Evolutionary conservation across 2,329 filamentous ascomycete species (phyloP), one percentile per base, ranked within the genome.

Genomic region (Penicillium brasilianum): DNA sequence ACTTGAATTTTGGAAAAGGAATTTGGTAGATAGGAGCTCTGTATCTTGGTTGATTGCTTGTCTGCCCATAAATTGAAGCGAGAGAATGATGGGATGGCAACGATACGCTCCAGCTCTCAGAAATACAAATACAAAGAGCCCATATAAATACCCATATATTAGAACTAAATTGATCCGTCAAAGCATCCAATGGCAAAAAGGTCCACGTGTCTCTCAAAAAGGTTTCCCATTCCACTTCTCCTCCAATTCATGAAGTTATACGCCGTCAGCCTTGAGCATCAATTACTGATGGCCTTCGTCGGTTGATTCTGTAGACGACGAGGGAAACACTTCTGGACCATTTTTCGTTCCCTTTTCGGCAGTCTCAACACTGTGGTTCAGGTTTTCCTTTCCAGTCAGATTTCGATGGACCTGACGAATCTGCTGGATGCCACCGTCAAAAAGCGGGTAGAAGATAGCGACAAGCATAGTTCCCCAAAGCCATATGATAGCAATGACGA

Each of bases 401-500:
- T 59, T 68, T 0, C 52, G 66, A 28, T 67, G 68, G 1, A 73
- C 63, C 20, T 70, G 61, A 1, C 16, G 8, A 9, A 71, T 73
- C 57, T 75, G 73, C 49, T 72, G 66, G 3, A 70, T 58, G 13
- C 79, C 76, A 0, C 82, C 83, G 60, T 85, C 82, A 6, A 83
- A 68, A 1, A 85, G 74, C 0, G 83, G 83, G 59, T 80, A 85
- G 50, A 85, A 80, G 0, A 79, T 81, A 0, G 80, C 79, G 14
- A 84, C 70, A 0, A 85, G 69, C 76, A 84, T 77, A 0, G 82
- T 84, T 0, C 73, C 67, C 83, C 83, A 85, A 3, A 84, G 76
- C 83, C 83, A 85, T 32, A 85, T 80, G 16, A 85, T 81, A 0
- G 78, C 77, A 0, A 85, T 71, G 0, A 82, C 74, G 1, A 85